Evolutionary conservation across 805 yeast genomes (phyloP).

Genomic region (Kodamaea neixiangensis): DNA sequence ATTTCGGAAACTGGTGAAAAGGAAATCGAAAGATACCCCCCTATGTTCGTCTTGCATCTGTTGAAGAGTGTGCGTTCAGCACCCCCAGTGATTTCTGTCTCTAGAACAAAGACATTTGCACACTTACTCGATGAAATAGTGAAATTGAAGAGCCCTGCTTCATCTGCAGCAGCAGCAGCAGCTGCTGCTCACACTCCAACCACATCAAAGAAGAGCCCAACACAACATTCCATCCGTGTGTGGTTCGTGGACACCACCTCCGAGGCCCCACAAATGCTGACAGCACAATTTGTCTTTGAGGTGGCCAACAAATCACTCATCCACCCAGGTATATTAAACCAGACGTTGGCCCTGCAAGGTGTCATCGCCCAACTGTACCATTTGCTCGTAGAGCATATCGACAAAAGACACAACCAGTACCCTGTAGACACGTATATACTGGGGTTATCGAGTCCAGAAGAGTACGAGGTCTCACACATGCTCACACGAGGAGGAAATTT

Average conservation of each 20-base stretch:
- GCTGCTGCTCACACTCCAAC: slow-evolving; percentile 19
- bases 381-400: slow-evolving; percentile 30
- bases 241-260: slow-evolving; percentile 37
- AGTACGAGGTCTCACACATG: neutral
- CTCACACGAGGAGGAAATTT: slow-evolving; percentile 17
- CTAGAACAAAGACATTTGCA: slow-evolving; percentile 36
- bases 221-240: slow-evolving; percentile 14
- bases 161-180: neutral
- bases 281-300: slow-evolving; percentile 30
- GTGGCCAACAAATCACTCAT: slow-evolving; percentile 32
- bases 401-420: slow-evolving; percentile 13
- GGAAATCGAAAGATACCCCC: slow-evolving; percentile 39
- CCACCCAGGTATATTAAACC: slow-evolving; percentile 21
- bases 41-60: slow-evolving; percentile 36
- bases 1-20: slow-evolving; percentile 24
- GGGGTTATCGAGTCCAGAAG: neutral
- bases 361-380: slow-evolving; percentile 26
- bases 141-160: slow-evolving; percentile 12
- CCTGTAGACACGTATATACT: slow-evolving; percentile 7
- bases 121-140: slow-evolving; percentile 31
- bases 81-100: slow-evolving; percentile 22
- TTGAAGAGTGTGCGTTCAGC: slow-evolving; percentile 21
- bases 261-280: slow-evolving; percentile 24
- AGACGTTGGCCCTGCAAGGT: slow-evolving; percentile 33
- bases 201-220: slow-evolving; percentile 11